These are phyloP conservation scores for Ophiostoma montium DNA, from an alignment of 2,329 filamentous ascomycete species.

Conservation along the genomic window DNA sequence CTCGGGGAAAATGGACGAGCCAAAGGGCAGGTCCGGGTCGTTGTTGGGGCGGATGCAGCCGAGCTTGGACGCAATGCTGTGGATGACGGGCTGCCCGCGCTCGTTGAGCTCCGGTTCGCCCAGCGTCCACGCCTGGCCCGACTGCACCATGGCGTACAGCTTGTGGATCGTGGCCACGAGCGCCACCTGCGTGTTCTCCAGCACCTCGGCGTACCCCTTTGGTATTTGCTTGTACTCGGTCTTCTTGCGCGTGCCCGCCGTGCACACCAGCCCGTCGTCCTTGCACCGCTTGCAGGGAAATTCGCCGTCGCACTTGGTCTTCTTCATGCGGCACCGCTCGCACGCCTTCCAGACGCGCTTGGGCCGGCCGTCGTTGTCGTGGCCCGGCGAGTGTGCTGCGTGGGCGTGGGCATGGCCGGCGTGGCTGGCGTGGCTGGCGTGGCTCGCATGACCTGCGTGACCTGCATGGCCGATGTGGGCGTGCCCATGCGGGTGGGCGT, in stretches of 20 bases:
- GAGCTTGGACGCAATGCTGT: slow-evolving; percentile 50
- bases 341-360: slow-evolving; percentile 56
- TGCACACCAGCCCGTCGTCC: slow-evolving; percentile 50
- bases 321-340: slow-evolving; percentile 54
- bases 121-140: slow-evolving; percentile 42
- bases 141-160: slow-evolving; percentile 49
- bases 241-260: slow-evolving; percentile 49
- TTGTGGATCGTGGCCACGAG: slow-evolving; percentile 52
- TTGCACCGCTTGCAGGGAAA: slow-evolving; percentile 54
- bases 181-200: slow-evolving; percentile 51
- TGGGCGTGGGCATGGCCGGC: background rate
- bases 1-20: slow-evolving; percentile 44
- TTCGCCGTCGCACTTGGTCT: slow-evolving; percentile 55
- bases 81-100: slow-evolving; percentile 47
- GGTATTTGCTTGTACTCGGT: slow-evolving; percentile 55
- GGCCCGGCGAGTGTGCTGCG: slow-evolving; percentile 19
- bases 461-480: too few relatives aligned
- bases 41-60: slow-evolving; percentile 49
- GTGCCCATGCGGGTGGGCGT: background rate
- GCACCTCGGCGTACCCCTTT: slow-evolving; percentile 47
- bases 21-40: slow-evolving; percentile 42
- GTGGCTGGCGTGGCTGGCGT: too few relatives aligned
- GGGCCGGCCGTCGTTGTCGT: slow-evolving; percentile 38
- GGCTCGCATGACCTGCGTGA: too few relatives aligned
- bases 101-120: slow-evolving; percentile 52